phyloP scores from a whole-genome alignment of 2,329 filamentous ascomycete genomes.

The Incumbomyces delicatus region DNA sequence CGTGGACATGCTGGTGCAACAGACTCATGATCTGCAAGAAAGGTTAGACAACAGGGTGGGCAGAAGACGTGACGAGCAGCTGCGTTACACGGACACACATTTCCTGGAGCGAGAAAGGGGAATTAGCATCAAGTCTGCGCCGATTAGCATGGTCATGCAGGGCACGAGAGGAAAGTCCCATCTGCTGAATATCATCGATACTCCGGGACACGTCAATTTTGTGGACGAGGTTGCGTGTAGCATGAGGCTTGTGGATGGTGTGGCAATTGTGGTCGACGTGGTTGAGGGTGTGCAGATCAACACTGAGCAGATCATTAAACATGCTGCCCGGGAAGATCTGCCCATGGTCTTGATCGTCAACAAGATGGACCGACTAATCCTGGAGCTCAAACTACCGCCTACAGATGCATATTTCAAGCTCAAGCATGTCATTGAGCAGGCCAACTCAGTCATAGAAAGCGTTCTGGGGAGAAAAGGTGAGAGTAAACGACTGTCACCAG shows the following conservation, averaged over 20 bases:
- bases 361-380: constrained; percentile 91
- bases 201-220: constrained; percentile 95
- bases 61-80: constrained; percentile 73
- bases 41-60: constrained; percentile 72
- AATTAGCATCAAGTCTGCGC: constrained; percentile 81
- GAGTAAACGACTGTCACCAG: constrained; percentile 73
- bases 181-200: constrained; percentile 89
- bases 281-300: constrained; percentile 99
- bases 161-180: constrained; percentile 89
- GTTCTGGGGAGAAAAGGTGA: constrained; percentile 73
- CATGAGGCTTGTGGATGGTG: constrained; percentile 76
- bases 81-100: constrained; percentile 91
- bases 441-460: constrained; percentile 91
- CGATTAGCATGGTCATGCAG: constrained; percentile 87
- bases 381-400: constrained; percentile 88
- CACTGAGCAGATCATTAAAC: constrained; percentile 93
- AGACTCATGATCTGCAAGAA: constrained; percentile 81
- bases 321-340: constrained; percentile 81
- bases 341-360: constrained; percentile 87
- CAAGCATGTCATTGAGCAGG: constrained; percentile 96
- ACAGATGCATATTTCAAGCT: constrained; percentile 98
- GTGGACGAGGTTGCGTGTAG: constrained; percentile 91
- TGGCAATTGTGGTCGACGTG: constrained; percentile 88
- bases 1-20: constrained; percentile 94
- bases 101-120: constrained; percentile 81